Evolutionary conservation across 371 early-diverging fungal species (phyloP), one percentile per base, ranked within the genome.

Genomic region (Batrachochytrium dendrobatidis): DNA sequence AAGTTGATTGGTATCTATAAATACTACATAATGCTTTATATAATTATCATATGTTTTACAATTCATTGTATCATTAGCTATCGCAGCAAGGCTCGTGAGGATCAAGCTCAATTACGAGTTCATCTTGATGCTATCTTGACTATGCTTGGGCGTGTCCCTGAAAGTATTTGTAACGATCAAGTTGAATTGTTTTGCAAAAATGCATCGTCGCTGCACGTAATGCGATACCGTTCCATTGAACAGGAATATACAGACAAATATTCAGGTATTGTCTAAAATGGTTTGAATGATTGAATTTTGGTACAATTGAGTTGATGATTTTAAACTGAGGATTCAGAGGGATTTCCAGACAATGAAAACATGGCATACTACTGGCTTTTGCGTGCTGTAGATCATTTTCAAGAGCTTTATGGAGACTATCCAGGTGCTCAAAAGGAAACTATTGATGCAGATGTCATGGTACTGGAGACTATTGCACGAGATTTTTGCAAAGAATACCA

Each of bases 111-210:
- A 20, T 77, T 94, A 1, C 67, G 66, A 22, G 57, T 57, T 8
- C 77, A 79, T 55, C 81, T 91, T 0, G 58, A 71, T 0, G 60
- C 61, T 0, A 45, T 87, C 0, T 65, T 90, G 17, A 61, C 71
- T 25, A 63, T 66, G 6, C 51, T 86, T 4, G 79, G 74, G 4
- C 56, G 74, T 22, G 64, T 84, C 4, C 20, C 59, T 17, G 79
- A 81, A 53, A 69, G 67, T n/a, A 79, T 94, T 34, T 59, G 85
- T 10, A 55, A 71, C n/a, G 85, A 83, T 44, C 82, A 85, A 25
- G 81, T 92, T 53, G 88, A 86, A 43, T 65, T 71, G 10, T 92
- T 90, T 58, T 93, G 93, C 82, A 92, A 92, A 62, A 86, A 92
- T 67, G 83, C 90, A 3, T 72, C 79, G 3, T 72, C 72, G 39